A percentile compares a stretch with the other conserved stretches of the same genome.
Conservation (phyloP, 2,329 filamentous ascomycete genomes). For the Clarireedia hainanense region DNA sequence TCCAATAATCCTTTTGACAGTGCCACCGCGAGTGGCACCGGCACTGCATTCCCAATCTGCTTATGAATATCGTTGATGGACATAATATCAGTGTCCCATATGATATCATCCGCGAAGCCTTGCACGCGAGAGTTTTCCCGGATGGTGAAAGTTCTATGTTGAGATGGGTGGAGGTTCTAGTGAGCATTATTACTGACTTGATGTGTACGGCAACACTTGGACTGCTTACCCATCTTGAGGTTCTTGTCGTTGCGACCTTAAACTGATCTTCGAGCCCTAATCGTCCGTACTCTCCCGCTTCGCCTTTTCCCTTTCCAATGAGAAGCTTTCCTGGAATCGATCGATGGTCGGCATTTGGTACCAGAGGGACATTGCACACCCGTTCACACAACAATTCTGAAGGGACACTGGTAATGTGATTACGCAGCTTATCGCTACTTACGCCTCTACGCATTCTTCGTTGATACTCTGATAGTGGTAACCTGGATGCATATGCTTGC, state of each 20-base stretch:
- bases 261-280: background rate
- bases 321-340: background rate
- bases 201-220: background rate
- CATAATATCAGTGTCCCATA: constrained; percentile 8
- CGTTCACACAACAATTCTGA: background rate
- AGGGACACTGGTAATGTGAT: constrained; percentile 5
- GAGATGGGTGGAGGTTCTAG: constrained; percentile 12
- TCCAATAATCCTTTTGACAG: background rate
- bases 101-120: constrained; percentile 14
- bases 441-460: background rate
- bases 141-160: constrained; percentile 8
- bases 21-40: background rate
- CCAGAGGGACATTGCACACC: constrained; percentile 9
- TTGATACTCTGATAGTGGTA: constrained; percentile 11
- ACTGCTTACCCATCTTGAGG: background rate
- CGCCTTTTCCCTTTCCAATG: too few relatives aligned
- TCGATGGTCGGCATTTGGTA: constrained; percentile 4
- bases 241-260: constrained; percentile 1
- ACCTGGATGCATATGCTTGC: constrained; percentile 3
- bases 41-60: constrained; percentile 6
- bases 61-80: constrained; percentile 1
- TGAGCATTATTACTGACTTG: background rate
- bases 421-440: background rate
- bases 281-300: background rate
- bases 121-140: constrained; percentile 14